Percentiles rank a stretch among this genome's conserved stretches.
phyloP scores from a whole-genome alignment of 345 rosid species.

The Eucalyptus sp. region DNA sequence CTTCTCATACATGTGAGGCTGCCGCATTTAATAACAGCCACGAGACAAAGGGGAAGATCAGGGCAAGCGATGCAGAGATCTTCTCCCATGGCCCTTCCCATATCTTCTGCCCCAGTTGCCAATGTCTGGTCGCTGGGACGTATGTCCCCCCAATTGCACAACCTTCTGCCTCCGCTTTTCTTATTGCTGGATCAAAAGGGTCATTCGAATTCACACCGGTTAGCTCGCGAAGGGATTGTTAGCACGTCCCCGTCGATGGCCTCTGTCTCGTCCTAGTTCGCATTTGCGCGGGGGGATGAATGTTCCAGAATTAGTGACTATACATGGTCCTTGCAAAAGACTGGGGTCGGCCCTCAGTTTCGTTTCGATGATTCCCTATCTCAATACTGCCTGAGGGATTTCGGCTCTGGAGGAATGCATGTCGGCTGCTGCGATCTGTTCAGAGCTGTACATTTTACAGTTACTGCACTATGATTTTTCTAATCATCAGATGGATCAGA shows the following conservation, averaged over 20 bases:
- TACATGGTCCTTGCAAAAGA: neutral
- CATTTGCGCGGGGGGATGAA: neutral
- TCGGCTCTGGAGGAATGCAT: neutral
- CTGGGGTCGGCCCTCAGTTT: neutral
- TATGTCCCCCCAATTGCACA: neutral
- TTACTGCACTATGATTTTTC: neutral
- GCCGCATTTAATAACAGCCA: neutral
- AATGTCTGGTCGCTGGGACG: conserved; percentile 30
- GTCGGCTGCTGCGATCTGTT: neutral
- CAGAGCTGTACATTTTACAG: neutral
- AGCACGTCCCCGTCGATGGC: neutral
- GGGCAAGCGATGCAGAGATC: neutral
- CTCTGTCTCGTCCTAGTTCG: neutral
- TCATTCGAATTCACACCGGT: neutral
- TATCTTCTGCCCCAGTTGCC: neutral
- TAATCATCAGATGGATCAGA: neutral
- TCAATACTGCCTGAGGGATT: neutral
- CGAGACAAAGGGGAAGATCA: neutral
- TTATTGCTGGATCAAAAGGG: neutral
- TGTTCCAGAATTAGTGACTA: neutral
- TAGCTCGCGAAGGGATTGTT: neutral
- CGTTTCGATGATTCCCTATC: neutral
- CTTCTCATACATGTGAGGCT: conserved; percentile 18
- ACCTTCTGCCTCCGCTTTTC: neutral
- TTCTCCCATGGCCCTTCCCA: neutral